Evolutionary conservation across 176 grass and related monocot species (phyloP), one percentile per base, ranked within the genome.

Genomic region (Dactylis glomerata): DNA sequence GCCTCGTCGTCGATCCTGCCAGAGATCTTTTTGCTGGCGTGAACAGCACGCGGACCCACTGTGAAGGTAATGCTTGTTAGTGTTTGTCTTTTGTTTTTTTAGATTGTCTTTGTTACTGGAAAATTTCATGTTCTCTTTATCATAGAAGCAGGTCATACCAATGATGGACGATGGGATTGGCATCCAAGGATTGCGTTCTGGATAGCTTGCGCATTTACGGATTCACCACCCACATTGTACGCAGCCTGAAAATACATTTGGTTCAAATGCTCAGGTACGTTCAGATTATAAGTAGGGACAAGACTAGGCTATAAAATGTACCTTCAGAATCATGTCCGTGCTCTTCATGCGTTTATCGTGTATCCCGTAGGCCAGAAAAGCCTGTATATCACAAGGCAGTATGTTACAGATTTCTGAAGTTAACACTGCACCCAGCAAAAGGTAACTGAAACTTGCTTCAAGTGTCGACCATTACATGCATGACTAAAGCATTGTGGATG

Each of bases 141-240:
- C 2, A 1, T 54, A 82, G 32, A 82, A 55, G 65, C 49, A 71
- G 3, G 9, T 62, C 73, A 69, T 96, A 99, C 97, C 90, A 96
- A 81, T 59, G 92, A 88, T 78, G 97, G 93, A 64, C 97, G 92
- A 86, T 94, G 91, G 30, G 90, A 89, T 78, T 94, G 93, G 3
- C 97, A 99, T 80, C 97, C 91, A 30, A 99, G 90, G 86, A 99
- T 99, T 32, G 90, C 92, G 82, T 86, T 90, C 73, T 91, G 93
- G 86, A 99, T 99, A 27, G 47, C 87, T 75, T 90, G 87, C 16
- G 97, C 92, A 86, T 96, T 96, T 74, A 99, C 86, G 22, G 97
- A 99, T 84, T 96, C 88, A 4, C 97, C 97, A 17, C 97, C 93
- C 7, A 99, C 86, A 28, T 96, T 89, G 71, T 99, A 99, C 3